Evolutionary conservation across 495 filamentous ascomycete species (phyloP).

Genomic region (Tuber melanosporum): DNA sequence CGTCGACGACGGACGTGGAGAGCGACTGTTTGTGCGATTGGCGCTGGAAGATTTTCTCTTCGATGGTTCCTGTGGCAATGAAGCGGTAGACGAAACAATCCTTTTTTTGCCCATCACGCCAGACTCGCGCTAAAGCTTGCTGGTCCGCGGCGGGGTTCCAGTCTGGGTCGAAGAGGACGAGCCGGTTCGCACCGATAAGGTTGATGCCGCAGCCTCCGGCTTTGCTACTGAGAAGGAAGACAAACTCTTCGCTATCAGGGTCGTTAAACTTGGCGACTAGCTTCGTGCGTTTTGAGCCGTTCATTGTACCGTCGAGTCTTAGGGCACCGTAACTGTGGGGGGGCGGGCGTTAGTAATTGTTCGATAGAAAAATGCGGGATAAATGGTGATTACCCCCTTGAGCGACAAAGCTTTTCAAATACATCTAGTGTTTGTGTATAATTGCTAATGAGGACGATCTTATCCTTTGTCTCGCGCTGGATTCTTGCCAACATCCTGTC

Average conservation of each 20-base stretch:
- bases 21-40: conserved; percentile 97
- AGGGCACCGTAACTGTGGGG: conserved; percentile 64
- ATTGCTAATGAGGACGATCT: conserved; percentile 98
- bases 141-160: conserved; percentile 99
- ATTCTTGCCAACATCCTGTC: conserved; percentile 98
- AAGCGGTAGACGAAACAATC: conserved; percentile 99
- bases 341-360: neutral
- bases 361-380: neutral
- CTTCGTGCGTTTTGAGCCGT: conserved; percentile 91
- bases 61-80: conserved; percentile 94
- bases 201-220: conserved; percentile 97
- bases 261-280: conserved; percentile 98
- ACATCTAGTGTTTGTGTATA: conserved; percentile 96
- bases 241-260: conserved; percentile 80
- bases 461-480: conserved; percentile 93
- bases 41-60: conserved; percentile 99
- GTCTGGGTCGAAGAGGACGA: conserved; percentile 96
- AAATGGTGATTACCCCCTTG: conserved; percentile 44
- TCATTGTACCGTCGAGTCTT: conserved; percentile 94
- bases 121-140: conserved; percentile 92
- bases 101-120: conserved; percentile 98
- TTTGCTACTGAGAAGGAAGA: conserved; percentile 93
- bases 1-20: conserved; percentile 95
- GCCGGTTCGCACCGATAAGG: conserved; percentile 90
- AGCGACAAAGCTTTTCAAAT: conserved; percentile 84